Percentiles rank a stretch among this genome's conserved stretches.
These are phyloP conservation scores for Pythium aquatile DNA, from an alignment of 352 stramenopile species.

Conservation along the genomic window DNA sequence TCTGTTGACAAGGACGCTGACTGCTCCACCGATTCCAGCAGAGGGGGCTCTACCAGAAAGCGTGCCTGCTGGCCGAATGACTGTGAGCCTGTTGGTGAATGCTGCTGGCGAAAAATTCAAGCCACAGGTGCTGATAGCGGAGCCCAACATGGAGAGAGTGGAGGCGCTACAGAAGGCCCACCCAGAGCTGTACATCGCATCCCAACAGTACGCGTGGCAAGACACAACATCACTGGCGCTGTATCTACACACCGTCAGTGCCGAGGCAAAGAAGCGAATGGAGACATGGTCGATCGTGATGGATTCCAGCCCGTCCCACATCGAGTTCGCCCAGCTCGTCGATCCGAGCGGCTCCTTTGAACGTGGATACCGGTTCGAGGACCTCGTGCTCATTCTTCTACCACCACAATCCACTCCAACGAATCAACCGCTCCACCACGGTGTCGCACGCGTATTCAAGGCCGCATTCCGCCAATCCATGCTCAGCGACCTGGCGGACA, in stretches of 20 bases:
- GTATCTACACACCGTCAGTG: constrained; percentile 61
- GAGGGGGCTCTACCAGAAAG: neutral
- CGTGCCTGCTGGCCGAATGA: constrained; percentile 29
- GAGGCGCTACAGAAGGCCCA: constrained; percentile 16
- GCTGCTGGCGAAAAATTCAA: constrained; percentile 63
- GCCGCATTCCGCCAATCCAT: constrained; percentile 58
- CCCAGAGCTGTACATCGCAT: constrained; percentile 13
- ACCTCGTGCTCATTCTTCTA: constrained; percentile 62
- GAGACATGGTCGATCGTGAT: constrained; percentile 73
- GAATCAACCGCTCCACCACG: constrained; percentile 60
- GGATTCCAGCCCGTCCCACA: constrained; percentile 59
- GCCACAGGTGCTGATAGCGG: constrained; percentile 47
- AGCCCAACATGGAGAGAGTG: constrained; percentile 18
- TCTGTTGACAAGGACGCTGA: constrained; percentile 24
- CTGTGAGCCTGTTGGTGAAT: constrained; percentile 53
- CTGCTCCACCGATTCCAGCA: neutral
- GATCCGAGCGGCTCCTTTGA: constrained; percentile 58
- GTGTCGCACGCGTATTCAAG: constrained; percentile 58
- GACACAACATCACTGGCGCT: constrained; percentile 51
- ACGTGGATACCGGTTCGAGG: constrained; percentile 62
- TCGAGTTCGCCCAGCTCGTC: constrained; percentile 58
- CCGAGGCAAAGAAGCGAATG: constrained; percentile 50
- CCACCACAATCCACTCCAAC: constrained; percentile 40
- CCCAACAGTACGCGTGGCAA: constrained; percentile 33
- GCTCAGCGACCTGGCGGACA: constrained; percentile 41